phyloP scores from a whole-genome alignment of 2,329 filamentous ascomycete species.

The Uncinocarpus reesii region DNA sequence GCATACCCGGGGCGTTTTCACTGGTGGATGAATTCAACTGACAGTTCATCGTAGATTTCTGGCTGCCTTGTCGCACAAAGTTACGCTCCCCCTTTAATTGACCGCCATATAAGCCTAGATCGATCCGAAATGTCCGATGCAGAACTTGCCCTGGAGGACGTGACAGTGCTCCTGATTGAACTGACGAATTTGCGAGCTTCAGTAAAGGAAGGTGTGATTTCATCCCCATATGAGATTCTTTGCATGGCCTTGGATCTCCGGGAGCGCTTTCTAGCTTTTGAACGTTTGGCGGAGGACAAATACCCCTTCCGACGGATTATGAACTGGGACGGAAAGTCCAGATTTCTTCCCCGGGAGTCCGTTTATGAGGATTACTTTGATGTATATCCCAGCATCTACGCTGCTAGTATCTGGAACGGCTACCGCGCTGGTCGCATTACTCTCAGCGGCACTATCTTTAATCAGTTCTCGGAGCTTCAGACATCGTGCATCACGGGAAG shows the following conservation, averaged over 20 bases:
- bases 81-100: conserved; percentile 1
- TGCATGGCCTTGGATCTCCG: conserved; percentile 27
- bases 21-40: background rate
- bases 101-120: background rate
- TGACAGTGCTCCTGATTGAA: conserved; percentile 24
- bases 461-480: conserved; percentile 22
- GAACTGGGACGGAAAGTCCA: background rate
- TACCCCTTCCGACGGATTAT: conserved; percentile 20
- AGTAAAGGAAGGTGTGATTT: conserved; percentile 22
- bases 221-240: conserved; percentile 24
- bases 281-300: conserved; percentile 22
- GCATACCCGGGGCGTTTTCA: no score
- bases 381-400: conserved; percentile 45
- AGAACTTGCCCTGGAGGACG: conserved; percentile 24
- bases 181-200: conserved; percentile 29
- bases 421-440: conserved; percentile 51
- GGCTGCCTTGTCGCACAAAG: conserved; percentile 11
- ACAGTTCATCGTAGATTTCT: conserved; percentile 6
- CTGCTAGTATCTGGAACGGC: conserved; percentile 49
- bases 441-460: conserved; percentile 41
- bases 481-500: background rate
- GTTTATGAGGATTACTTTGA: conserved; percentile 46
- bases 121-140: background rate
- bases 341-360: conserved; percentile 6
- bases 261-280: conserved; percentile 27